Conservation (phyloP, 441 rosid species). For the Populus trichocarpa region DNA sequence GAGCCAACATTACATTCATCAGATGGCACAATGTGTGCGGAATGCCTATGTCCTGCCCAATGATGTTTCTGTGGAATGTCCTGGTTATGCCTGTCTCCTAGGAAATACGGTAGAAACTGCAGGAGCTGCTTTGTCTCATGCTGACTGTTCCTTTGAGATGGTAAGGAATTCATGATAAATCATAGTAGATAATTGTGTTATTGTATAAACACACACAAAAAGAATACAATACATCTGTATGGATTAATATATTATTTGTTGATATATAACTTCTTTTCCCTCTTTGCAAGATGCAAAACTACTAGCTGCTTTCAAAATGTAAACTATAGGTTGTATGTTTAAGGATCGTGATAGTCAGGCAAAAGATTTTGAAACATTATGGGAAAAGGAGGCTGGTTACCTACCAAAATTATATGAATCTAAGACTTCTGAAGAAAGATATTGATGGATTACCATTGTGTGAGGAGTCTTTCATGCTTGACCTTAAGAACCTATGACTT, state of each 20-base stretch:
- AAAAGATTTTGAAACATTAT: not conserved
- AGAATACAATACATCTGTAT: not conserved
- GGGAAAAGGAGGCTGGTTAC: not conserved
- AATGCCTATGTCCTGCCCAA: constrained; percentile 56
- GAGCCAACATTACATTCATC: constrained; percentile 71
- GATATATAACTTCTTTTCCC: not conserved
- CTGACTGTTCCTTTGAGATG: constrained; percentile 81
- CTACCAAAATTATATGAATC: not conserved
- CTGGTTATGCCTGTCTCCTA: constrained; percentile 89
- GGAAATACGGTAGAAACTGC: constrained; percentile 89
- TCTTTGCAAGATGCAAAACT: not conserved
- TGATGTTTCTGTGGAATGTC: constrained; percentile 58
- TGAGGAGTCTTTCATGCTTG: not conserved
- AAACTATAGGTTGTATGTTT: not conserved
- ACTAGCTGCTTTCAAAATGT: not conserved
- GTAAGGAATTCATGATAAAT: constrained; percentile 32
- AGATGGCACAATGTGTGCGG: constrained; percentile 67
- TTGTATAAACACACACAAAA: not conserved
- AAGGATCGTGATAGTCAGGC: not conserved
- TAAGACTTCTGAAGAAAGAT: not conserved
- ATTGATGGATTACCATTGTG: not conserved
- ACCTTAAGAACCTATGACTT: not conserved
- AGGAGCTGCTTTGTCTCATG: constrained; percentile 69
- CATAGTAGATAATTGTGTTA: not conserved
- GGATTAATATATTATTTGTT: not conserved